Evolutionary conservation across 495 filamentous ascomycete genomes (phyloP).

Genomic region (Trichoderma asperelloides): DNA sequence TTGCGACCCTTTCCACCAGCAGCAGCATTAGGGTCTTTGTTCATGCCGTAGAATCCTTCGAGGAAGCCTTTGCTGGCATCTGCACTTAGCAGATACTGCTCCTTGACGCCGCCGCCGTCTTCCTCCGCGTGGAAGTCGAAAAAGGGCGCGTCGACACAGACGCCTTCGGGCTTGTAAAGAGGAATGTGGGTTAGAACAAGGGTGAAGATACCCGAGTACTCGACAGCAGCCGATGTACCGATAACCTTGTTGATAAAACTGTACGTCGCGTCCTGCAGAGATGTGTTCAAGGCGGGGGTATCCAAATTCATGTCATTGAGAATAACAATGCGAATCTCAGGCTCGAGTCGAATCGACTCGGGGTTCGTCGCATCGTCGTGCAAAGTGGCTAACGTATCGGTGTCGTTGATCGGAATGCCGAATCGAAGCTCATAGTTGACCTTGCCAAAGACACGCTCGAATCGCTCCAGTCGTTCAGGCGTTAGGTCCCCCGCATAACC

Average conservation of each 20-base stretch:
- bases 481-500: slow-evolving; percentile 90
- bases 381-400: slow-evolving; percentile 23
- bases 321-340: slow-evolving; percentile 69
- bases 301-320: slow-evolving; percentile 91
- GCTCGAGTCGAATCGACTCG: slow-evolving; percentile 33
- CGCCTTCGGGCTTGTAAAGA: slow-evolving; percentile 68
- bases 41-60: slow-evolving; percentile 72
- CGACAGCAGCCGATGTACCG: slow-evolving; percentile 54
- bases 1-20: slow-evolving; percentile 49
- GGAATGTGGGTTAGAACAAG: slow-evolving; percentile 88
- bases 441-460: slow-evolving; percentile 73
- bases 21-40: slow-evolving; percentile 43
- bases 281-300: slow-evolving; percentile 55
- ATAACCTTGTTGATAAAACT: slow-evolving; percentile 67
- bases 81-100: slow-evolving; percentile 83
- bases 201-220: slow-evolving; percentile 59
- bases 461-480: slow-evolving; percentile 59
- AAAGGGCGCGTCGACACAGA: slow-evolving; percentile 77
- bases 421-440: slow-evolving; percentile 83
- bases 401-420: slow-evolving; percentile 39
- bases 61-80: slow-evolving; percentile 59
- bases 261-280: slow-evolving; percentile 65
- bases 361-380: slow-evolving; percentile 25
- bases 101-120: slow-evolving; percentile 61
- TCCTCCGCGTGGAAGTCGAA: slow-evolving; percentile 64